Percentiles rank a stretch among this genome's conserved stretches.
phyloP scores from a whole-genome alignment of 2,329 filamentous ascomycete genomes.

The Saccharata proteae region DNA sequence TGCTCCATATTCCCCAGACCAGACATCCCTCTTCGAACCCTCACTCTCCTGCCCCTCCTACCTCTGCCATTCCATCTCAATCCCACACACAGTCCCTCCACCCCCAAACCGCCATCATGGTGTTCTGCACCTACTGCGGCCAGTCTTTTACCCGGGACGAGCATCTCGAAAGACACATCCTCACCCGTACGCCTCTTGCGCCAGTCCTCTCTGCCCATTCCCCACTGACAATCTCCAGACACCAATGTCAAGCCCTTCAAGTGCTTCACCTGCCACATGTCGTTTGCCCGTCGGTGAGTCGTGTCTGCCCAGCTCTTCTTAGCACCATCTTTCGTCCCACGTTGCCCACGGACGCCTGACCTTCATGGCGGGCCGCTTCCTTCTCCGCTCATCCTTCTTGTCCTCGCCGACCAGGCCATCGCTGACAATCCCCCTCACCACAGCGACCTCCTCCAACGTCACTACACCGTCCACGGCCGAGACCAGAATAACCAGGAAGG shows the following conservation, averaged over 20 bases:
- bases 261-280: conserved; percentile 43
- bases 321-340: not conserved
- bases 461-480: conserved; percentile 40
- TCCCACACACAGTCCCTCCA: not conserved
- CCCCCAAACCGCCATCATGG: conserved; percentile 25
- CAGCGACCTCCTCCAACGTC: conserved; percentile 40
- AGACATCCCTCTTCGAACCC: not conserved
- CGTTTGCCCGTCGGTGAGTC: conserved; percentile 38
- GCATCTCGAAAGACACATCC: conserved; percentile 40
- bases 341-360: not conserved
- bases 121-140: conserved; percentile 42
- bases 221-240: conserved; percentile 22
- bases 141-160: conserved; percentile 42
- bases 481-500: conserved; percentile 38
- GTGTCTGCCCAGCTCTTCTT: too few species aligned
- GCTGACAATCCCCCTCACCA: conserved; percentile 2
- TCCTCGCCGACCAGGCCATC: not conserved
- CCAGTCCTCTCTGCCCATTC: not conserved
- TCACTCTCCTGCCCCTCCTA: not conserved
- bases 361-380: not conserved
- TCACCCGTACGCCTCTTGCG: conserved; percentile 32
- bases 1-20: not conserved
- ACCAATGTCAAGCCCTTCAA: conserved; percentile 45
- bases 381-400: not conserved
- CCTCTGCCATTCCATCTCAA: not conserved